Evolutionary conservation across 2,329 filamentous ascomycete species (phyloP).

Genomic region (Aureobasidium mangrovei): DNA sequence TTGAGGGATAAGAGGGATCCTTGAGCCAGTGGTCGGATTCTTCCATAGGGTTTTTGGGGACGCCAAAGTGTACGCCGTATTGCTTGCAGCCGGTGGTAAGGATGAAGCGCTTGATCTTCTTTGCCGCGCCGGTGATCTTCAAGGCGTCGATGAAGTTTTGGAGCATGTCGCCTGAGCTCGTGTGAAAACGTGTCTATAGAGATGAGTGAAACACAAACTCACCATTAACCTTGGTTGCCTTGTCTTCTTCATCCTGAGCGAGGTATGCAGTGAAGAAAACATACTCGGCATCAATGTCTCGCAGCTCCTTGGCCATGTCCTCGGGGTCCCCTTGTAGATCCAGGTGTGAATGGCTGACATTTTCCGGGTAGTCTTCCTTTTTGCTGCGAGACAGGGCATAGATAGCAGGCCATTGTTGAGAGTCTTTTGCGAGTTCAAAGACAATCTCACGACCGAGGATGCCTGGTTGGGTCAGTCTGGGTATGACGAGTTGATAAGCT

Average conservation of each 20-base stretch:
- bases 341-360: slow-evolving; percentile 32
- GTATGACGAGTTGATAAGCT: neutral
- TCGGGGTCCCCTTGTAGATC: slow-evolving; percentile 30
- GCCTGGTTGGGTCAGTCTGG: slow-evolving; percentile 17
- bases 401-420: slow-evolving; percentile 30
- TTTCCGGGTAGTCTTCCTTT: slow-evolving; percentile 29
- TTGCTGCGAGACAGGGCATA: slow-evolving; percentile 35
- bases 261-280: slow-evolving; percentile 39
- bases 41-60: slow-evolving; percentile 39
- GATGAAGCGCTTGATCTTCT: slow-evolving; percentile 40
- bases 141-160: slow-evolving; percentile 41
- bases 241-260: slow-evolving; percentile 28
- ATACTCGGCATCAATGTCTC: slow-evolving; percentile 31
- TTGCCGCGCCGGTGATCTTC: slow-evolving; percentile 33
- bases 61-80: slow-evolving; percentile 45
- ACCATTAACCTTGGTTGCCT: slow-evolving; percentile 31
- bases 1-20: slow-evolving; percentile 31
- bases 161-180: slow-evolving; percentile 33
- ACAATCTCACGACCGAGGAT: slow-evolving; percentile 36
- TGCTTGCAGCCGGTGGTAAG: slow-evolving; percentile 44
- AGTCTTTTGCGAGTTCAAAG: slow-evolving; percentile 29
- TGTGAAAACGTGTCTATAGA: neutral
- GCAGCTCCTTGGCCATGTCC: slow-evolving; percentile 31
- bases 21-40: slow-evolving; percentile 41
- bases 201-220: neutral